Base-by-base conservation (phyloP, 768 basidiomycete genomes). In the Lentinula sp. region DNA sequence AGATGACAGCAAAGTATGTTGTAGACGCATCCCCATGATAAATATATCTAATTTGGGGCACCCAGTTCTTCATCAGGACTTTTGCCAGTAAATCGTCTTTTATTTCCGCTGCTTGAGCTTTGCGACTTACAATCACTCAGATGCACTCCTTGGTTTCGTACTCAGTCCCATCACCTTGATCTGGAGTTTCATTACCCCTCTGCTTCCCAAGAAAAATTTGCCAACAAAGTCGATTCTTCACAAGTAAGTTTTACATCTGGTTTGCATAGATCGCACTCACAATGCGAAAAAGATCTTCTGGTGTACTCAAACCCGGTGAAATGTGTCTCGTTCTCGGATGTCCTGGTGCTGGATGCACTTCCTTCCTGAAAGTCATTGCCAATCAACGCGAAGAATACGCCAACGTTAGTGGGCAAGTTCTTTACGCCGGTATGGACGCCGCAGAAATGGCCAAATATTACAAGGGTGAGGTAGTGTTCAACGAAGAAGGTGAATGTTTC, bases 241-340 rank as follows among this genome's bases (percentile, higher is more conserved):
- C 67, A 83, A 83, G 85, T 86, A 61, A 42, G 70, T 66, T 49
- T 36, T 12, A 48, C 2, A 43, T 35, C 28, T 28, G 23, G 20
- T 35, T 4, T 46, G 46, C 16, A 50, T 18, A n/a, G 57, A 66
- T 16, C 59, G 36, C 28, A 13, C 37, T 39, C 7, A 8, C 33
- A 0, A 57, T 42, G 37, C 35, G 59, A 39, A n/a, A 61, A 59
- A 85, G 86, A 63, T 81, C 82, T 20, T 85, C 84, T 6, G 92
- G 91, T 43, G 76, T 86, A 16, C 72, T 92, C 43, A 86, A 88
- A 63, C 83, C 90, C 0, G 86, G 91, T 16, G 88, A 95, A 77
- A 94, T 95, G 92, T 87, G 91, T 68, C 81, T 93, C 6, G 91
- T 90, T 20, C 77, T 91, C 12, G 93, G 93, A 18, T 86, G 90